A percentile compares a stretch with the other conserved stretches of the same genome.
Conservation (phyloP, 2,329 filamentous ascomycete genomes). For the Mariannaea sp. region DNA sequence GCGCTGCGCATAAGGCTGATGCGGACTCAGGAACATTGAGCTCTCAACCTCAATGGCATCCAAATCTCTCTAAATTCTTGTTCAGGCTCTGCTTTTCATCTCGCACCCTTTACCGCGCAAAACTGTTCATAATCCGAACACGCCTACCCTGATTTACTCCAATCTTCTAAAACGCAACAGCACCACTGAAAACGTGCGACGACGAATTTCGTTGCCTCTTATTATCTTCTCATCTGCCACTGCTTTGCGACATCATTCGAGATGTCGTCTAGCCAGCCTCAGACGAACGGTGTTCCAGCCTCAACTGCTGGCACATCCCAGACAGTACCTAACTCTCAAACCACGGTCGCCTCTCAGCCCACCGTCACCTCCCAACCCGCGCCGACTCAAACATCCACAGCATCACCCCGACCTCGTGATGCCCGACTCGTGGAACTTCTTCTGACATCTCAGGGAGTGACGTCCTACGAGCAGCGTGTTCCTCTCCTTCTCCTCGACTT, state of each 20-base stretch:
- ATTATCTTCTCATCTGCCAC: not conserved
- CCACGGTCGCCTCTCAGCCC: slow-evolving; percentile 44
- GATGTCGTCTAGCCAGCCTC: slow-evolving; percentile 49
- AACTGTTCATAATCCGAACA: not conserved
- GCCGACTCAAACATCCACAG: slow-evolving; percentile 40
- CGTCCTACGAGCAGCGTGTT: slow-evolving; percentile 80
- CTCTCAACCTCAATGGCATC: slow-evolving; percentile 11
- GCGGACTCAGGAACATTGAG: not conserved
- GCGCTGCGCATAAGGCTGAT: not conserved
- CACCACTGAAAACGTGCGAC: too few relatives aligned
- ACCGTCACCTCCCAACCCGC: slow-evolving; percentile 38
- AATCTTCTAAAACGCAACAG: too few relatives aligned
- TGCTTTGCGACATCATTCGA: slow-evolving; percentile 10
- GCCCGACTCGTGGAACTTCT: slow-evolving; percentile 80
- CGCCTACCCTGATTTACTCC: not conserved
- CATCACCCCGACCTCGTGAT: slow-evolving; percentile 71
- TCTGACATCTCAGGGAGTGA: slow-evolving; percentile 77
- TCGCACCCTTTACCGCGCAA: not conserved
- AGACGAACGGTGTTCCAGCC: slow-evolving; percentile 58
- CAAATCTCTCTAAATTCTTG: not conserved
- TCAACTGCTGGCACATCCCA: slow-evolving; percentile 44
- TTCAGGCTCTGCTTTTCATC: not conserved
- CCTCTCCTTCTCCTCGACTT: slow-evolving; percentile 85
- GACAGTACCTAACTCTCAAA: slow-evolving; percentile 34
- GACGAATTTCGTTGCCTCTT: too few relatives aligned